Evolutionary conservation across 1,284 basidiomycete species (phyloP), one percentile per base, ranked within the genome.

Genomic region (Cryptococcus amylolentus): DNA sequence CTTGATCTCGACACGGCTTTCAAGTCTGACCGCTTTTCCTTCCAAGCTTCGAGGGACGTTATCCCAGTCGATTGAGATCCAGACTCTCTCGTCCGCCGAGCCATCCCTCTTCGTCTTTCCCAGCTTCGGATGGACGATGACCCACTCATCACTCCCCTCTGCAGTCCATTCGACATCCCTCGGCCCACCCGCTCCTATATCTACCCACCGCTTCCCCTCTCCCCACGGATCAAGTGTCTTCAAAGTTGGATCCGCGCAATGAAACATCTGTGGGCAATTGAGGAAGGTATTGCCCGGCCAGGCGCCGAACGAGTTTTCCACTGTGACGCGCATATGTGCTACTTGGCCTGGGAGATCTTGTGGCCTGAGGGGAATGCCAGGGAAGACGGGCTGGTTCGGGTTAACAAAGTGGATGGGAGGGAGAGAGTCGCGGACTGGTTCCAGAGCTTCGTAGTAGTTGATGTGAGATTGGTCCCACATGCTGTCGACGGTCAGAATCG

Each of bases 381-480:
- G 51, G 18, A 56, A 55, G 16, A 53, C 49, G 23, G 63, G 56
- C 28, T 55, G 51, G 39, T 54, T 49, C 3, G 62, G 61, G 49
- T 68, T 62, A 31, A 73, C 58, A 40, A 62, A 69, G 18, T 60
- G 57, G 9, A 65, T 48, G 18, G 64, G 55, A 5, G 64, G 61
- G 7, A 65, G 50, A 10, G 59, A 60, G 41, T 65, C 59, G 23
- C 60, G 57, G 40, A 57, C 53, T 2, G 84, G 84, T 67, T 87
- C 83, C 60, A 87, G 86, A 82, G 84, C 85, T 67, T 86, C 86
- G 60, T 59, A 51, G n/a, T 62, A 68, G 50, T 62, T 63, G 53
- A 74, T 64, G 28, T 71, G 63, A 8, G 61, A 85, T 64, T 87
- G 86, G 61, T 85, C 84, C 84, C 87, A 86, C 81, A 87, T 84